Base-by-base conservation (phyloP, 1,284 basidiomycete genomes). In the Cryptococcus hybrid region DNA sequence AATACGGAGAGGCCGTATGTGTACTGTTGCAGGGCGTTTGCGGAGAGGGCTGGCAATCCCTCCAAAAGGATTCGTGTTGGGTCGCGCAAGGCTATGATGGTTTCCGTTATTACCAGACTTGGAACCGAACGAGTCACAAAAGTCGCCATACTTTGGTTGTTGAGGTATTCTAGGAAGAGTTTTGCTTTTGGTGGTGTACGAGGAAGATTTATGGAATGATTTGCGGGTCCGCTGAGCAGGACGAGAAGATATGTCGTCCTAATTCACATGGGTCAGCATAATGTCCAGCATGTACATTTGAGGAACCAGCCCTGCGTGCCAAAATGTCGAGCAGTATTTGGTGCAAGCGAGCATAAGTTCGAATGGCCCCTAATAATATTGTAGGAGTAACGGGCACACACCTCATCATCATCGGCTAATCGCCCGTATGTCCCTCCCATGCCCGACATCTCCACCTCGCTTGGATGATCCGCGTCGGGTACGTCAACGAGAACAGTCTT, bases 401-500 rank as follows among this genome's bases (percentile, higher is more conserved):
- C 64, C 58, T 65, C 60, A 38, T 67, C 63, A 44, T 68, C 68
- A 52, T 71, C 68, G 0, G 38, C 54, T 40, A 74, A 54, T 36
- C 71, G 58, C 3, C 69, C 70, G 56, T 74, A 74, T 24, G 37
- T 49, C 37, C 45, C 18, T 7, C 52, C 54, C 35, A 58, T 52
- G 2, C 66, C 65, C 8, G 52, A 47, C 64, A 74, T 63, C 56
- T 74, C 72, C 12, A 69, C 58, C 30, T 71, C 69, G 40, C 57
- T 59, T 5, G 45, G 35, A 34, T 48, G 15, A 5, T 30, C 38
- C 3, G 60, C 45, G n/a, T 53, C 53, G 2, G 71, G 66, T 18
- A 75, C 60, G 30, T 75, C 69, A 35, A 73, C 67, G 4, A 75
- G 60, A 5, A 75, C 71, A 15, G 73, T 72, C 65, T 75, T 75